These are phyloP conservation scores for Centaurea solstitialis DNA, from an alignment of 129 eudicot genomes.

Conservation along the genomic window DNA sequence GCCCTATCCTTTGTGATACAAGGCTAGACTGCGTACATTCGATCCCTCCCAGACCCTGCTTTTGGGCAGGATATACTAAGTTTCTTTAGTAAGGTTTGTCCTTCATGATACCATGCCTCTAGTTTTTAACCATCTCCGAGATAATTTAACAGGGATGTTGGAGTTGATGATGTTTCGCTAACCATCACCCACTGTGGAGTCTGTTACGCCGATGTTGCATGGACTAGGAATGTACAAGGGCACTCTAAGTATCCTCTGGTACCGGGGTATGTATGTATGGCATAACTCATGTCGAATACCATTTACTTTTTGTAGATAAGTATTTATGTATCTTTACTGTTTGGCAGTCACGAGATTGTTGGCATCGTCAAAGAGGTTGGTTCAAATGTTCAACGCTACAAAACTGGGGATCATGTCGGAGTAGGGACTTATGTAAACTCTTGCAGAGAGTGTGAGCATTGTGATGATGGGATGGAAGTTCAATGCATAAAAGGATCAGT, in stretches of 20 bases:
- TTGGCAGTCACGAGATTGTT: constrained; percentile 84
- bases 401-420: constrained; percentile 78
- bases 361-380: constrained; percentile 84
- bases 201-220: constrained; percentile 83
- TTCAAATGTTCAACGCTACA: constrained; percentile 55
- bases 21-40: too few relatives aligned
- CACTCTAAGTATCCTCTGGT: constrained; percentile 86
- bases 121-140: not conserved
- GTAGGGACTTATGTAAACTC: constrained; percentile 95
- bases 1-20: too few relatives aligned
- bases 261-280: constrained; percentile 67
- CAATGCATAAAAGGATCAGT: constrained; percentile 72
- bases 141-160: constrained; percentile 60
- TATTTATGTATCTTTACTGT: not conserved
- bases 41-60: too few relatives aligned
- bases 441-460: constrained; percentile 83
- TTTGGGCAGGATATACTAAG: too few relatives aligned
- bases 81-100: not conserved
- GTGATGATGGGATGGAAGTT: constrained; percentile 64
- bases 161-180: constrained; percentile 68
- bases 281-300: not conserved
- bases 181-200: constrained; percentile 77
- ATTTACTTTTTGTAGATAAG: not conserved
- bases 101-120: not conserved
- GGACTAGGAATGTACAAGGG: constrained; percentile 72